Evolutionary conservation across 2,329 filamentous ascomycete genomes (phyloP), one percentile per base, ranked within the genome.

Genomic region (Penicillium sp.): DNA sequence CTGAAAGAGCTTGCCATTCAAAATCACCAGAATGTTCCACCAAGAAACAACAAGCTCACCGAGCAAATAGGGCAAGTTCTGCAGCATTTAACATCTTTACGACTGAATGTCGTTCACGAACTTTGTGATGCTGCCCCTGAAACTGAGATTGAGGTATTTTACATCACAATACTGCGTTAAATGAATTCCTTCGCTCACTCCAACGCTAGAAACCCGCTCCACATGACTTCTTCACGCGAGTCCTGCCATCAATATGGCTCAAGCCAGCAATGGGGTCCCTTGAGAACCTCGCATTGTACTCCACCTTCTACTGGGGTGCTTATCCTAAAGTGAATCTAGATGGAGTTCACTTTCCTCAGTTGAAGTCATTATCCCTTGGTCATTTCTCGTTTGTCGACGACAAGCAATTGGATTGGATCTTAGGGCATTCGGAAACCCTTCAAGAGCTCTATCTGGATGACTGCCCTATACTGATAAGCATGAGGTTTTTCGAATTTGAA

Each of bases 361-460:
- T 80, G 4, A 68, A 68, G 29, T 65, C 70, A 0, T 66, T 81
- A 0, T 63, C 69, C 0, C 56, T 81, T 0, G 74, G 75, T 0
- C 72, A 71, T 1, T 76, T 71, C 18, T 66, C 70, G 3, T 78
- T 81, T 44, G 68, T 68, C 4, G 69, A 78, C 31, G 70, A 78
- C 18, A 74, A 71, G 66, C 77, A 81, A 48, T 59, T 79, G 0
- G 72, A 75, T 9, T 81, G 77, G 77, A 71, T 81, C 4, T 52
- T 74, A 0, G 69, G 68, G 0, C 65, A 80, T 3, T 66, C 60
- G 4, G 12, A 52, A 0, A 76, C 75, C 0, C 64, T 81, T 0
- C 55, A 71, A 13, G 68, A 74, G 38, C 59, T 81, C 0, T 70
- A 75, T 12, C 63, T 81, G 0, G 76, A 79, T 39, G 65, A 76